A percentile compares a stretch with the other conserved stretches of the same genome.
Conservation (phyloP, 2,329 filamentous ascomycete genomes). For the Pseudogymnoascus sp. region DNA sequence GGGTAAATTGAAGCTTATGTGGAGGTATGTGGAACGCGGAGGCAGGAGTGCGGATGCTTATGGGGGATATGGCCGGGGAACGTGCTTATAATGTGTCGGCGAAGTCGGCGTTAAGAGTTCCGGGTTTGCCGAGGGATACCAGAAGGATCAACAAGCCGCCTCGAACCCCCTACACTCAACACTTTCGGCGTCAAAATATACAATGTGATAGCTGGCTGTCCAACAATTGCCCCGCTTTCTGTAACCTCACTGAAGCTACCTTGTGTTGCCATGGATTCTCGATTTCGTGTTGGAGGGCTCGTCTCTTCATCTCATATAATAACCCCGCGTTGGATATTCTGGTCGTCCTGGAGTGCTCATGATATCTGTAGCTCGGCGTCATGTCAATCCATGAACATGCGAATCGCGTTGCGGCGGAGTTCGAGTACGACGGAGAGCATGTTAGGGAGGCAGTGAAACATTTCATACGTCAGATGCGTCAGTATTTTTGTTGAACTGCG, state of each 20-base stretch:
- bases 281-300: background rate
- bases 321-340: background rate
- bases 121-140: background rate
- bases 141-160: background rate
- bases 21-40: constrained; percentile 7
- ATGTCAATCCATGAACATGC: constrained; percentile 64
- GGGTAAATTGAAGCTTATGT: background rate
- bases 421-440: constrained; percentile 72
- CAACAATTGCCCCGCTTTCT: constrained; percentile 1
- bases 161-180: background rate
- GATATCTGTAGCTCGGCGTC: constrained; percentile 35
- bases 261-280: background rate
- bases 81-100: background rate
- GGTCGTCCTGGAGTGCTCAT: background rate
- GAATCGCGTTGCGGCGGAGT: constrained; percentile 70
- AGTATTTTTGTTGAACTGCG: constrained; percentile 34
- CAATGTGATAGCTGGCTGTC: background rate
- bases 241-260: constrained; percentile 4
- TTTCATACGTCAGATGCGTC: constrained; percentile 78
- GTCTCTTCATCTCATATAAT: background rate
- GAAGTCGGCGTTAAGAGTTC: background rate
- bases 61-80: constrained; percentile 1
- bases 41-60: background rate
- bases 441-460: constrained; percentile 74
- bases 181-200: background rate